A percentile compares a stretch with the other conserved stretches of the same genome.
phyloP scores from a whole-genome alignment of 805 yeast genomes.

The Lipomyces yamanashiensis region DNA sequence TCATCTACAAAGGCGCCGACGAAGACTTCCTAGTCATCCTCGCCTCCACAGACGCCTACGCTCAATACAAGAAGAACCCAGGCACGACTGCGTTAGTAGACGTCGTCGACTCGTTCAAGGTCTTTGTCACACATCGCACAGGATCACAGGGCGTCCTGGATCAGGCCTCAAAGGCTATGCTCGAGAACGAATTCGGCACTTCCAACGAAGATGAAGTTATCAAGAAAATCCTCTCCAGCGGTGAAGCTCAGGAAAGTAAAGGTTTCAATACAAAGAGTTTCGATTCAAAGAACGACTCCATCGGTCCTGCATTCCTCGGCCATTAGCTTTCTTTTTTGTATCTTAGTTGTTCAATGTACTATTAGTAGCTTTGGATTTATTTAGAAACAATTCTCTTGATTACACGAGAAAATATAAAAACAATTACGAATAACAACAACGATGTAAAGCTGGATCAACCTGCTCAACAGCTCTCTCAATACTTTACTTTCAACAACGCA shows the following conservation, averaged over 20 bases:
- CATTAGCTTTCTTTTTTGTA: neutral
- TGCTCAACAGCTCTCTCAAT: neutral
- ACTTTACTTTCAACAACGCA: conserved; percentile 4
- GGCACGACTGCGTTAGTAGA: conserved; percentile 61
- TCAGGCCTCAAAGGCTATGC: conserved; percentile 68
- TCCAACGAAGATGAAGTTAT: conserved; percentile 60
- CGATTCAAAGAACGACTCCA: conserved; percentile 55
- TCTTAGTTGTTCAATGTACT: neutral
- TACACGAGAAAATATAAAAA: neutral
- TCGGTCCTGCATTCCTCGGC: conserved; percentile 40
- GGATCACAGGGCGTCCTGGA: conserved; percentile 76
- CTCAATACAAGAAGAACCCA: conserved; percentile 54
- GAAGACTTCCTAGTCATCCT: conserved; percentile 70
- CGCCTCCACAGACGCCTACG: conserved; percentile 56
- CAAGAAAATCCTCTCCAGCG: conserved; percentile 62
- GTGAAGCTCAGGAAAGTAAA: conserved; percentile 53
- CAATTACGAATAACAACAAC: neutral
- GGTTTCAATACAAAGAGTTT: conserved; percentile 42
- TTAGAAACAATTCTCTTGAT: neutral
- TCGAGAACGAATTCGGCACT: conserved; percentile 69
- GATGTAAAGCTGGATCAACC: neutral
- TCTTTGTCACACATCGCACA: conserved; percentile 62
- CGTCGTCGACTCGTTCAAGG: conserved; percentile 65
- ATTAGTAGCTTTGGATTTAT: neutral
- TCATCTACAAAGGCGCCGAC: conserved; percentile 57